Evolutionary conservation across 257 asterid species (phyloP), one percentile per base, ranked within the genome.

Genomic region (Nicotiana noctiflora): DNA sequence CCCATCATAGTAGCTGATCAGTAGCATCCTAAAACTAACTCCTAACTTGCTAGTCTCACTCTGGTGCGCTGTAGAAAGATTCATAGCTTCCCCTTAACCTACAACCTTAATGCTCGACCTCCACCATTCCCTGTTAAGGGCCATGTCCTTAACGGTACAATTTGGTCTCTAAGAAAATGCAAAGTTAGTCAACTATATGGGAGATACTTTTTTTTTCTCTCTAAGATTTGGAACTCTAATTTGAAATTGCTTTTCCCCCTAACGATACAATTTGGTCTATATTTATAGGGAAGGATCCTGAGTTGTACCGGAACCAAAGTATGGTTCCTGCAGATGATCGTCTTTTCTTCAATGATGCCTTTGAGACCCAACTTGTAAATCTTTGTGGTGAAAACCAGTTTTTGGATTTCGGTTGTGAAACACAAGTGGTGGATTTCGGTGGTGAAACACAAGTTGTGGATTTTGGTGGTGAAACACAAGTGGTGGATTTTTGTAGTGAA

Each of bases 261-360:
- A 80, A 83, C 21, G 29, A 25, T 49, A 74, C 79, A 49, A 4
- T 74, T 23, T 74, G 79, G 13, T 74, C 14, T 25, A 74, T 49
- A 49, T 74, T 56, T 64, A 86, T 84, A 82, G 84, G 78, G 27
- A 82, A 53, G 46, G 86, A 80, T 76, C 85, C 86, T 82, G 91
- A 80, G 76, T 81, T 80, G 57, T 80, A 31, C 46, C 80, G 61
- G 86, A 66, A 83, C 29, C 84, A 75, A 40, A 60, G 83, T 75
- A 83, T 84, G 5, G 53, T 86, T 83, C 88, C 86, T 56, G 84
- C 83, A 57, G 95, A 85, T 59, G 97, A 92, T 53, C 62, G 84
- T n/a, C 85, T 77, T 87, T 81, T 80, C 18, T 80, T 80, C 75
- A 93, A 83, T 32, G 90, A 88, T 80, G 96, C 84, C 53, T 91